Evolutionary conservation across 2,329 filamentous ascomycete genomes (phyloP).

Genomic region (Ramichloridium luteum): DNA sequence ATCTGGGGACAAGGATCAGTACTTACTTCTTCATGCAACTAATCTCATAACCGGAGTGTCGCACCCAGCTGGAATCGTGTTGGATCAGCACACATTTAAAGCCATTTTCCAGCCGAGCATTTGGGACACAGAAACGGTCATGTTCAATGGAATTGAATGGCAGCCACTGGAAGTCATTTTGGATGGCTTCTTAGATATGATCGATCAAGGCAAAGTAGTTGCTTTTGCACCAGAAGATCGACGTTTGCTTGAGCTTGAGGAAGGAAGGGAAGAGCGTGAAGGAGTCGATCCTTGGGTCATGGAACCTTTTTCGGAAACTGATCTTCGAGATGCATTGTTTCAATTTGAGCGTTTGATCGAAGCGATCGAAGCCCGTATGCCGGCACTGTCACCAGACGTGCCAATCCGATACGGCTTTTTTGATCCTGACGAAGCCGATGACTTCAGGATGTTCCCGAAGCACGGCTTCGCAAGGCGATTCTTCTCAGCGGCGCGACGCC

Average conservation of each 20-base stretch:
- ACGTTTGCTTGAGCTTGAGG: too few relatives aligned
- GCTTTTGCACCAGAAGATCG: too few relatives aligned
- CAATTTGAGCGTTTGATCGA: background rate
- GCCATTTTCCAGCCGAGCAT: background rate
- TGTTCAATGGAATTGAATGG: background rate
- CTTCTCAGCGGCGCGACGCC: slow-evolving; percentile 4
- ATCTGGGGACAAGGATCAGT: background rate
- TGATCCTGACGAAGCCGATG: too few relatives aligned
- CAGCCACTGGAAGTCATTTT: background rate
- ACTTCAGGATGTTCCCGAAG: slow-evolving; percentile 1
- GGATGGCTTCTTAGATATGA: background rate
- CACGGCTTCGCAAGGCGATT: slow-evolving; percentile 7
- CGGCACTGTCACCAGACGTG: too few relatives aligned
- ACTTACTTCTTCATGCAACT: background rate
- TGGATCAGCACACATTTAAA: background rate
- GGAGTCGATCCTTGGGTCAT: background rate
- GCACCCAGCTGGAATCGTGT: background rate
- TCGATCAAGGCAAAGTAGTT: background rate
- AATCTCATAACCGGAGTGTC: background rate
- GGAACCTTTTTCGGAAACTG: background rate
- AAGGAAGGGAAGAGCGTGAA: too few relatives aligned
- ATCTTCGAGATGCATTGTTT: background rate
- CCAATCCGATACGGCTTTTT: too few relatives aligned
- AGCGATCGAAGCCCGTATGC: background rate
- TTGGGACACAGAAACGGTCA: background rate